These are phyloP conservation scores for Ceratopteris richardii DNA, from an alignment of 75 land plant species.

Conservation along the genomic window DNA sequence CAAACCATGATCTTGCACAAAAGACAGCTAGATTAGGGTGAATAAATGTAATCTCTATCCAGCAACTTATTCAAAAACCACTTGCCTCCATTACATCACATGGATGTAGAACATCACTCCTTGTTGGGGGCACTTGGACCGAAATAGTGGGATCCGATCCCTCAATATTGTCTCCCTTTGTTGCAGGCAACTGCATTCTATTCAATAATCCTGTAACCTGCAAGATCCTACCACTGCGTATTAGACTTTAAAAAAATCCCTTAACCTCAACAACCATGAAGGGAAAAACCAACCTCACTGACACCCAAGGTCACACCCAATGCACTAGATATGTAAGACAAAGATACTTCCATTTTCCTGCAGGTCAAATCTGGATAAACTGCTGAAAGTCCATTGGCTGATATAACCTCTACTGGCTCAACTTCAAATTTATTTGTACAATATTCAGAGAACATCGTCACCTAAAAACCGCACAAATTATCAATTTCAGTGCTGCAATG, in stretches of 20 bases:
- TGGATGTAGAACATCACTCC: slow-evolving; percentile 91
- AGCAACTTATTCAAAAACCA: too few relatives aligned
- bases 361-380: slow-evolving; percentile 77
- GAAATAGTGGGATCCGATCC: slow-evolving; percentile 20
- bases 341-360: slow-evolving; percentile 58
- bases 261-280: too few relatives aligned
- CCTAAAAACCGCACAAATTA: slow-evolving; percentile 47
- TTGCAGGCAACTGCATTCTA: slow-evolving; percentile 79
- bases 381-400: slow-evolving; percentile 45
- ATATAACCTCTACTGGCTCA: slow-evolving; percentile 87
- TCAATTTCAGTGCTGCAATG: neutral
- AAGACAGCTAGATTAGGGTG: too few relatives aligned
- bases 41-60: too few relatives aligned
- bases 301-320: slow-evolving; percentile 57
- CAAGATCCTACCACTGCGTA: too few relatives aligned
- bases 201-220: slow-evolving; percentile 66
- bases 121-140: slow-evolving; percentile 82
- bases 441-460: slow-evolving; percentile 83
- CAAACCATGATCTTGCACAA: too few relatives aligned
- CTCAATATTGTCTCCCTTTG: slow-evolving; percentile 8
- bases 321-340: slow-evolving; percentile 47
- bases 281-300: slow-evolving; percentile 35
- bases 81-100: slow-evolving; percentile 94
- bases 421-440: slow-evolving; percentile 77
- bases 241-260: too few relatives aligned